Percentiles rank a stretch among this genome's conserved stretches.
Evolutionary conservation across 768 basidiomycete genomes (phyloP).

Genomic region (Kondoa malvinella): DNA sequence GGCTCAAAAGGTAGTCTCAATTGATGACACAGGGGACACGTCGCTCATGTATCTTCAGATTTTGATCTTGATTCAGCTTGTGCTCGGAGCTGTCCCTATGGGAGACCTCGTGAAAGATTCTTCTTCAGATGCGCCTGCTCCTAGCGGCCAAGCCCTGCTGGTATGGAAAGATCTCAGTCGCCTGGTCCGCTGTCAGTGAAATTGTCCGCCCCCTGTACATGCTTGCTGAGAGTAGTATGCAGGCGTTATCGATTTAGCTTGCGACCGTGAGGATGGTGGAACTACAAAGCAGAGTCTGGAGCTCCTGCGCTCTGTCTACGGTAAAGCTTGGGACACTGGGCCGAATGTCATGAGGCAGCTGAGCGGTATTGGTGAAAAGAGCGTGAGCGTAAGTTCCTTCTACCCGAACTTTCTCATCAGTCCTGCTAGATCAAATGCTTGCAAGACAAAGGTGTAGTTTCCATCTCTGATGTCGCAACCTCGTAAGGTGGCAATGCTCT

Average conservation of each 20-base stretch:
- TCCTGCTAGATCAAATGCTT: constrained; percentile 14
- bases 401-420: background rate
- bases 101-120: constrained; percentile 44
- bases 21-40: constrained; percentile 22
- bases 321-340: constrained; percentile 82
- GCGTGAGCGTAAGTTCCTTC: constrained; percentile 2
- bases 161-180: constrained; percentile 62
- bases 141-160: constrained; percentile 46
- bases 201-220: background rate
- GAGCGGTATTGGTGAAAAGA: constrained; percentile 75
- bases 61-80: constrained; percentile 22
- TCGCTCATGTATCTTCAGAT: background rate
- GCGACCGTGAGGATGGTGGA: constrained; percentile 47
- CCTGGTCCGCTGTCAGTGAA: constrained; percentile 49
- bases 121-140: constrained; percentile 48
- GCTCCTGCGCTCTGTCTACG: constrained; percentile 55
- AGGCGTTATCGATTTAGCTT: constrained; percentile 66
- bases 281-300: constrained; percentile 59
- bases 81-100: constrained; percentile 28
- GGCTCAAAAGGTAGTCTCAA: constrained; percentile 49
- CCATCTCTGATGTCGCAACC: constrained; percentile 17
- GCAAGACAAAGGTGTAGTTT: constrained; percentile 14
- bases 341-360: constrained; percentile 71
- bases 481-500: background rate
- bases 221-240: too few species aligned